Percentiles rank a stretch among this genome's conserved stretches.
Conservation (phyloP, 2,329 filamentous ascomycete genomes). For the Epicoccum nigrum region DNA sequence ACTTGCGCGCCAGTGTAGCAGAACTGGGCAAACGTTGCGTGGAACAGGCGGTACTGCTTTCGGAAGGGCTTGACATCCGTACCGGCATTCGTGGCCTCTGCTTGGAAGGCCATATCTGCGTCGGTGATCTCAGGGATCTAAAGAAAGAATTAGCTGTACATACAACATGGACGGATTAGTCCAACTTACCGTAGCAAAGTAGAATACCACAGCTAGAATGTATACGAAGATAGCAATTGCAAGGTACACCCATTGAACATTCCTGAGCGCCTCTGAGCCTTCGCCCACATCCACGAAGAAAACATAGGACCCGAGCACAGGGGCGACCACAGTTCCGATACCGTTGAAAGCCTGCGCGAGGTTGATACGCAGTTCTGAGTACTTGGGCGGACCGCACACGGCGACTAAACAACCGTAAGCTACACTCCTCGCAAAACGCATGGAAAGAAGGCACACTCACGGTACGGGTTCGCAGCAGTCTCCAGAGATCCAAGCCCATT, state of each 20-base stretch:
- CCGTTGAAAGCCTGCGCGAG: constrained; percentile 65
- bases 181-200: constrained; percentile 52
- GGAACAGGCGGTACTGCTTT: constrained; percentile 74
- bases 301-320: constrained; percentile 64
- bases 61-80: constrained; percentile 57
- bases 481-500: constrained; percentile 62
- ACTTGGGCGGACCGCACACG: constrained; percentile 64
- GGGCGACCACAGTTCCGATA: constrained; percentile 63
- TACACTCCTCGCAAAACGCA: neutral
- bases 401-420: constrained; percentile 32
- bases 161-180: too few relatives aligned
- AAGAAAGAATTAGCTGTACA: neutral
- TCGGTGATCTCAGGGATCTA: constrained; percentile 25
- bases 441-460: neutral
- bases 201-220: constrained; percentile 63
- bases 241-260: constrained; percentile 70
- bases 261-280: constrained; percentile 58
- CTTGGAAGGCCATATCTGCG: constrained; percentile 63
- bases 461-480: constrained; percentile 62
- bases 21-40: constrained; percentile 77
- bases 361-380: constrained; percentile 65
- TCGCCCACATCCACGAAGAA: constrained; percentile 64
- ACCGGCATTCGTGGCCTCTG: constrained; percentile 41
- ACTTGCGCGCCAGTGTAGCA: constrained; percentile 79
- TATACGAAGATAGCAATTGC: constrained; percentile 67